Conservation (phyloP, 2,329 filamentous ascomycete species). For the Cladosporium sp. region DNA sequence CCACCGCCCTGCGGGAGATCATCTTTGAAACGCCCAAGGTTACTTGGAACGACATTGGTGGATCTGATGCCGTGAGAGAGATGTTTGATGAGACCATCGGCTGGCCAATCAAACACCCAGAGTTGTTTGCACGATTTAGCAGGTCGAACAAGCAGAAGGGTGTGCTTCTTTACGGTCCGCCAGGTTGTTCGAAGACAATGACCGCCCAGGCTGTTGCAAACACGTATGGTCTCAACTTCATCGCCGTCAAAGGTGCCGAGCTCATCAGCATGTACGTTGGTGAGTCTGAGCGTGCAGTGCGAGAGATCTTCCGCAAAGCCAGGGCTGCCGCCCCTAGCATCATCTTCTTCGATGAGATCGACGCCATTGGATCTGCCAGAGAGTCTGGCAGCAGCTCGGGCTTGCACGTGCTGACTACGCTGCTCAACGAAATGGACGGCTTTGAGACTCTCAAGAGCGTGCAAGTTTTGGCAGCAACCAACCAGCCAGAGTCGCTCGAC, state of each 20-base stretch:
- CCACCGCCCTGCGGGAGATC: conserved; percentile 85
- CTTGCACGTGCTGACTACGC: conserved; percentile 82
- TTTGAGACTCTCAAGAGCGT: conserved; percentile 84
- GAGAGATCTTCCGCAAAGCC: conserved; percentile 83
- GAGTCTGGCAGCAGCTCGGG: conserved; percentile 52
- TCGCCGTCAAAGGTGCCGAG: conserved; percentile 91
- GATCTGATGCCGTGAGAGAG: conserved; percentile 65
- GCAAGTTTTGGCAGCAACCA: conserved; percentile 86
- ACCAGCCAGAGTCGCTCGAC: conserved; percentile 83
- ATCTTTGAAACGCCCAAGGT: conserved; percentile 86
- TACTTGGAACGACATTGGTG: conserved; percentile 80
- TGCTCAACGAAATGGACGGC: conserved; percentile 94
- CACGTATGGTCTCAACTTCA: conserved; percentile 88
- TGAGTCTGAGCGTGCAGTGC: conserved; percentile 83
- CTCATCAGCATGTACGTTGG: conserved; percentile 96
- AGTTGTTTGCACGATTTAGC: conserved; percentile 50
- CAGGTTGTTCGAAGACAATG: conserved; percentile 92
- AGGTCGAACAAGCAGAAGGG: conserved; percentile 71
- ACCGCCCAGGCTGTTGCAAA: conserved; percentile 89
- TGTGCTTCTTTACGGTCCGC: conserved; percentile 85
- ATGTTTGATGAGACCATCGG: conserved; percentile 60
- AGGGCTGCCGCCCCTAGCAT: conserved; percentile 84
- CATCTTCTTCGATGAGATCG: conserved; percentile 97
- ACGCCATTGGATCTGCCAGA: conserved; percentile 70
- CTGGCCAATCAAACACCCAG: conserved; percentile 59